A percentile compares a stretch with the other conserved stretches of the same genome.
These are phyloP conservation scores for Taphrina populina DNA, from an alignment of 1,139 yeast species.

Conservation along the genomic window DNA sequence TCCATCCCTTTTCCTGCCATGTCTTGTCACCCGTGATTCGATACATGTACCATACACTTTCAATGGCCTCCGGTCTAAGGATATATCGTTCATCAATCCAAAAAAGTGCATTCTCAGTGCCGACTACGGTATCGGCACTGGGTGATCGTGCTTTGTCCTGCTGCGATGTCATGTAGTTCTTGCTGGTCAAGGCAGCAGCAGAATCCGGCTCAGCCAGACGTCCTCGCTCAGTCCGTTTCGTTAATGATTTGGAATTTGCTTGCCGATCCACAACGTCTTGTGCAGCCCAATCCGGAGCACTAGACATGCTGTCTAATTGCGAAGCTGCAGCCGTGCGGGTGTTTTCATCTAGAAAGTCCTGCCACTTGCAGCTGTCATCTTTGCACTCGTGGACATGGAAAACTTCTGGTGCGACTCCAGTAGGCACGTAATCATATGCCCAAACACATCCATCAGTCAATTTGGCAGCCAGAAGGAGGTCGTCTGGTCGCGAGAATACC, in stretches of 20 bases:
- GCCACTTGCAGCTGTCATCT: conserved; percentile 42
- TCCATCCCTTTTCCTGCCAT: conserved; percentile 72
- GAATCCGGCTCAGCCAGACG: neutral
- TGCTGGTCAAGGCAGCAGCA: conserved; percentile 4
- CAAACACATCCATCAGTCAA: conserved; percentile 68
- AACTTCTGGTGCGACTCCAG: conserved; percentile 52
- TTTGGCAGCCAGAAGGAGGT: conserved; percentile 59
- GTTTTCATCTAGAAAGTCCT: conserved; percentile 21
- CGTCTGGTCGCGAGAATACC: conserved; percentile 53
- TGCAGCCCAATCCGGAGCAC: conserved; percentile 7
- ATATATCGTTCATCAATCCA: conserved; percentile 48
- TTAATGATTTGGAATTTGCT: conserved; percentile 42
- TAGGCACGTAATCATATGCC: conserved; percentile 54
- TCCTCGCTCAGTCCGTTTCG: neutral
- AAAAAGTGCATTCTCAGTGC: conserved; percentile 1
- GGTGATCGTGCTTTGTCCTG: neutral
- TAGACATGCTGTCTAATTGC: neutral
- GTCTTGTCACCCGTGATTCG: conserved; percentile 68
- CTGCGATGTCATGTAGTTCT: neutral
- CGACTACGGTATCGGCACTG: neutral
- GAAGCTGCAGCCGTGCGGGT: neutral
- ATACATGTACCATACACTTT: conserved; percentile 69
- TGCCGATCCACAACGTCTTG: conserved; percentile 1
- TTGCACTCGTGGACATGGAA: conserved; percentile 44
- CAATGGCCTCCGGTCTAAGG: conserved; percentile 74